Evolutionary conservation across 345 rosid species (phyloP), one percentile per base, ranked within the genome.

Genomic region (Turnera subulata): DNA sequence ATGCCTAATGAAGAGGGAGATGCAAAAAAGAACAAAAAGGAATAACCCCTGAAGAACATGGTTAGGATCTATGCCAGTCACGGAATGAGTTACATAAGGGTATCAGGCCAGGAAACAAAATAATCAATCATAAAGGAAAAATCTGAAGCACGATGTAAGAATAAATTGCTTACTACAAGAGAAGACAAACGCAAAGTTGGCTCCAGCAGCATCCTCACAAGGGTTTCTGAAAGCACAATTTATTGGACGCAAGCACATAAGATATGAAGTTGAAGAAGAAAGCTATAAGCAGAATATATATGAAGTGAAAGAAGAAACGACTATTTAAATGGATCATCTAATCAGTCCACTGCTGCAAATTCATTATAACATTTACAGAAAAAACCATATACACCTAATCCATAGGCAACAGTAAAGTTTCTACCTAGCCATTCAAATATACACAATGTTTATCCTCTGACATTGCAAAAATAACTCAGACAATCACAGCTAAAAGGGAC

Each of bases 151-250:
- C 16, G 11, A 5, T 46, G 15, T 4, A 23, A 53, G 53, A 55
- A 39, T 17, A 22, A 50, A 16, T 55, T 35, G 73, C 86, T 62
- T 50, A 84, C 90, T 84, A 77, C 45, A 39, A 84, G 19, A 19
- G 74, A 52, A 69, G 66, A 48, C 47, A 75, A 67, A 26, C 80
- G 83, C 51, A 79, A 64, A 46, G 63, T 48, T 21, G 71, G 70
- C 75, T 76, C 72, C 70, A 75, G 52, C 69, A 81, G 75, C 78
- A 73, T 73, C 68, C 70, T 75, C 57, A 70, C 55, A 16, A 84
- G 77, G 37, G 71, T 72, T 58, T 81, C 90, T 81, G 81, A 13
- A 43, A 40, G 29, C 64, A 68, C 20, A 18, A 23, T 44, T 25
- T 33, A 39, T 22, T 40, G 60, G 59, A 46, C 7, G 19, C 21